These are phyloP conservation scores for Rasamsonia emersonii DNA, from an alignment of 2,329 filamentous ascomycete species.

Conservation along the genomic window DNA sequence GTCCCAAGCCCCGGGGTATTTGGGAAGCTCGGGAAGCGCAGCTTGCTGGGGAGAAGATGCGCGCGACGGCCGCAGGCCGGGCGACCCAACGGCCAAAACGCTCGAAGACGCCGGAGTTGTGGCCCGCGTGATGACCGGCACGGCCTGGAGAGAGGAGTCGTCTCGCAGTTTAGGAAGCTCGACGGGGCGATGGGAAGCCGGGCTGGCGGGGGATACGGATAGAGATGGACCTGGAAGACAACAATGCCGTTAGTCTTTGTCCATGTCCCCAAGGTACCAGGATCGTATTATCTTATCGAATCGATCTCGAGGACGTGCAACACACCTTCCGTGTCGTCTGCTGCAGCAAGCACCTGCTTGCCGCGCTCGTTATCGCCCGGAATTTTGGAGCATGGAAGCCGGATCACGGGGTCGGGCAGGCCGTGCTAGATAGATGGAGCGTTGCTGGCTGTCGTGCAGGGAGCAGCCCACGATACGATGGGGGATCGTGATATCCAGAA, in stretches of 20 bases:
- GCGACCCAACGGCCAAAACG: conserved; percentile 26
- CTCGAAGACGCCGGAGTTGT: conserved; percentile 29
- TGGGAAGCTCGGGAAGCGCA: conserved; percentile 23
- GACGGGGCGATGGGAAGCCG: conserved; percentile 24
- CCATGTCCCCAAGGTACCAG: conserved; percentile 7
- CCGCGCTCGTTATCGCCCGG: conserved; percentile 36
- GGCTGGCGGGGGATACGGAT: conserved; percentile 29
- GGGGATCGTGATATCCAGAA: too few species aligned
- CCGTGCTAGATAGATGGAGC: neutral
- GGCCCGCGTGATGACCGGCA: conserved; percentile 24
- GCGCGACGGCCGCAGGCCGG: conserved; percentile 16
- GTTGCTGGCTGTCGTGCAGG: neutral
- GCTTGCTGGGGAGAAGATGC: conserved; percentile 21
- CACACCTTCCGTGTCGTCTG: conserved; percentile 39
- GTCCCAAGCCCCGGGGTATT: conserved; percentile 24
- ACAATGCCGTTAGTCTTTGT: too few species aligned
- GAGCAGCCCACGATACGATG: too few species aligned
- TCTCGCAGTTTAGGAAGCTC: conserved; percentile 20
- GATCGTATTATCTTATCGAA: conserved; percentile 7
- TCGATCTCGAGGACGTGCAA: conserved; percentile 9
- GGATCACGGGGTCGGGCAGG: conserved; percentile 2
- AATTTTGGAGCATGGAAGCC: conserved; percentile 40
- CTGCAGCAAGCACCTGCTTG: conserved; percentile 41
- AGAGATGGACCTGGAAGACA: conserved; percentile 27
- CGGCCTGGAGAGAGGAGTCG: conserved; percentile 20